These are phyloP conservation scores for Chlorella sp. DNA, from an alignment of 139 green algal species.

Conservation along the genomic window DNA sequence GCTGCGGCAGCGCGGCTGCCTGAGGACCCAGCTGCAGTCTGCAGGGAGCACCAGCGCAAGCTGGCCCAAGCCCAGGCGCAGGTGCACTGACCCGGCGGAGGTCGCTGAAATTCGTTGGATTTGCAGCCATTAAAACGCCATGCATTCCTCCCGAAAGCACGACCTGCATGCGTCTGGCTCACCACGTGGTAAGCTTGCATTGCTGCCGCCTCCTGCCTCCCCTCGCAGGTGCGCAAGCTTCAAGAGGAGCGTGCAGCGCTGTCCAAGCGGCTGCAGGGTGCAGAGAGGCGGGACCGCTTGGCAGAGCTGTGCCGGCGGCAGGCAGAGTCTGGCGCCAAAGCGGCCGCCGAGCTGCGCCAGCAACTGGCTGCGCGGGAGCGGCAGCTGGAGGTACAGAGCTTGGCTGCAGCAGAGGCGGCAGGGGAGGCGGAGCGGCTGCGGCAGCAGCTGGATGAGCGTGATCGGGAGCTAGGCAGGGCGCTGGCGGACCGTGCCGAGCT, in stretches of 20 bases:
- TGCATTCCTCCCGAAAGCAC: too few relatives aligned
- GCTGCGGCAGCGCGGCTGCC: not conserved
- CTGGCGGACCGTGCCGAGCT: constrained; percentile 3
- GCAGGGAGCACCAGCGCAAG: constrained; percentile 10
- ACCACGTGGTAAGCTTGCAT: too few relatives aligned
- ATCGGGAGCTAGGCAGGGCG: not conserved
- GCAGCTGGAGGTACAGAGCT: constrained; percentile 33
- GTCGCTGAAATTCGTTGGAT: not conserved
- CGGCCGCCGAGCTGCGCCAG: not conserved
- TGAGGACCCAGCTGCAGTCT: not conserved
- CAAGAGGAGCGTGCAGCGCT: constrained; percentile 6
- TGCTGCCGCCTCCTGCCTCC: not conserved
- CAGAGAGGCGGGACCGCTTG: constrained; percentile 8
- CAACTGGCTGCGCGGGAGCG: constrained; percentile 11
- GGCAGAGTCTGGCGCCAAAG: not conserved
- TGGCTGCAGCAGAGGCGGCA: constrained; percentile 7
- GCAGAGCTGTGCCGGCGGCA: constrained; percentile 27
- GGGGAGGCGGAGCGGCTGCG: constrained; percentile 1
- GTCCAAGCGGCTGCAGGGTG: constrained; percentile 1
- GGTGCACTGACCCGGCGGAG: not conserved
- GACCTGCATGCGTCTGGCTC: too few relatives aligned
- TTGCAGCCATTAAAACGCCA: too few relatives aligned
- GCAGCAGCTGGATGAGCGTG: not conserved
- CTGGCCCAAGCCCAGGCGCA: not conserved
- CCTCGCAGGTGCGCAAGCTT: not conserved